These are phyloP conservation scores for Gastrodia elata DNA, from an alignment of 106 monocot genomes.

Conservation along the genomic window DNA sequence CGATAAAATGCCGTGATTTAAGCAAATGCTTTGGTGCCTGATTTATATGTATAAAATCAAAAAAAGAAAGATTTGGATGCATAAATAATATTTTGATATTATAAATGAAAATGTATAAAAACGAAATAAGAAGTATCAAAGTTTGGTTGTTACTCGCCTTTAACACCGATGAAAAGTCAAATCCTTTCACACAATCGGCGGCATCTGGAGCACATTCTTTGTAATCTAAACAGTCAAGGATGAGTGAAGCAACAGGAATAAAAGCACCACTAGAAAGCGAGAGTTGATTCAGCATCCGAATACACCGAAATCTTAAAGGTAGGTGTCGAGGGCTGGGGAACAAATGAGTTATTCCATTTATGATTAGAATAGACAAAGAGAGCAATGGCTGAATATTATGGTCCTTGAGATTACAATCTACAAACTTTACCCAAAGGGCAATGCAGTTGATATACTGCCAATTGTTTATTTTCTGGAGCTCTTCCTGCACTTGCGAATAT, in stretches of 20 bases:
- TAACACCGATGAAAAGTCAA: slow-evolving; percentile 43
- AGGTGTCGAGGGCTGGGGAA: slow-evolving; percentile 63
- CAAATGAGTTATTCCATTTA: slow-evolving; percentile 55
- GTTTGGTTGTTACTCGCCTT: slow-evolving; percentile 37
- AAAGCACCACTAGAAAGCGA: slow-evolving; percentile 66
- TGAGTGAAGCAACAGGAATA: slow-evolving; percentile 62
- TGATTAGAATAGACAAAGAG: slow-evolving; percentile 42
- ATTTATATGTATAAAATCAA: neutral
- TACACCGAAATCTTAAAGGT: slow-evolving; percentile 74
- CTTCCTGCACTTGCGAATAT: slow-evolving; percentile 46
- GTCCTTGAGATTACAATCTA: slow-evolving; percentile 46
- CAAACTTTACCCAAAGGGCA: slow-evolving; percentile 66
- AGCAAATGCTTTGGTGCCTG: slow-evolving; percentile 68
- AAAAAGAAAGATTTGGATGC: neutral
- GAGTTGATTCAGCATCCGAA: slow-evolving; percentile 85
- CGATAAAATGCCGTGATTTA: slow-evolving; percentile 55
- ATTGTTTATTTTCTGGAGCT: slow-evolving; percentile 48
- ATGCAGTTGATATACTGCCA: slow-evolving; percentile 84
- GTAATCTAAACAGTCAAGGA: slow-evolving; percentile 57
- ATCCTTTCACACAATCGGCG: slow-evolving; percentile 8
- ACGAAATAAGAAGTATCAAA: neutral
- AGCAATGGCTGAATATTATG: slow-evolving; percentile 54
- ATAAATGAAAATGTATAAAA: neutral
- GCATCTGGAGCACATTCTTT: slow-evolving; percentile 23
- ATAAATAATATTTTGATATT: neutral